Percentiles rank a stretch among this genome's conserved stretches.
Evolutionary conservation across 305 asterid genomes (phyloP).

Genomic region (Nicotiana rustica): DNA sequence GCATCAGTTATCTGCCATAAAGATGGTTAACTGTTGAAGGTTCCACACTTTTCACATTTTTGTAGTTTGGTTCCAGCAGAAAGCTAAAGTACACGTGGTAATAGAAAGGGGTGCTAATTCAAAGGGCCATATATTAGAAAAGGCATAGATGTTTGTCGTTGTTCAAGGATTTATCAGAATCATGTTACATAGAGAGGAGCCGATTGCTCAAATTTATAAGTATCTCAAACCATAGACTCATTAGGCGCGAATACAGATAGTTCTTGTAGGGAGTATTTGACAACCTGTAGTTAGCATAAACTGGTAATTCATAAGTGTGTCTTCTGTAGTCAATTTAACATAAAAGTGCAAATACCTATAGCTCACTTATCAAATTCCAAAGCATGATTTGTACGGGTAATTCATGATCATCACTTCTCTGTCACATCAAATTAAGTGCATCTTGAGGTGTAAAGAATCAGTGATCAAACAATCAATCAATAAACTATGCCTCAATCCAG

Average conservation of each 20-base stretch:
- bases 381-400: neutral
- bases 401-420: neutral
- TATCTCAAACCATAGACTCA: neutral
- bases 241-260: neutral
- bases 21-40: conserved; percentile 19
- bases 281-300: neutral
- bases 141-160: neutral
- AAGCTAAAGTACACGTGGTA: neutral
- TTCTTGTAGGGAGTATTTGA: neutral
- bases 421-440: conserved; percentile 19
- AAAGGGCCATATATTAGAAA: neutral
- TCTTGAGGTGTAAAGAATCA: conserved; percentile 28
- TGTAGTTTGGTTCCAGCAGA: conserved; percentile 16
- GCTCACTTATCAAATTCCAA: neutral
- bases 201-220: neutral
- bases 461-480: neutral
- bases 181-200: neutral
- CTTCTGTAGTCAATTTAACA: conserved; percentile 9
- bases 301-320: neutral
- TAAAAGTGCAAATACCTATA: conserved; percentile 17
- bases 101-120: neutral
- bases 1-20: conserved; percentile 89
- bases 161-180: conserved; percentile 7
- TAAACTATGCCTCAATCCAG: neutral
- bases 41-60: neutral